Evolutionary conservation across 2,329 filamentous ascomycete genomes (phyloP), one percentile per base, ranked within the genome.

Genomic region (Blastomyces silverae): DNA sequence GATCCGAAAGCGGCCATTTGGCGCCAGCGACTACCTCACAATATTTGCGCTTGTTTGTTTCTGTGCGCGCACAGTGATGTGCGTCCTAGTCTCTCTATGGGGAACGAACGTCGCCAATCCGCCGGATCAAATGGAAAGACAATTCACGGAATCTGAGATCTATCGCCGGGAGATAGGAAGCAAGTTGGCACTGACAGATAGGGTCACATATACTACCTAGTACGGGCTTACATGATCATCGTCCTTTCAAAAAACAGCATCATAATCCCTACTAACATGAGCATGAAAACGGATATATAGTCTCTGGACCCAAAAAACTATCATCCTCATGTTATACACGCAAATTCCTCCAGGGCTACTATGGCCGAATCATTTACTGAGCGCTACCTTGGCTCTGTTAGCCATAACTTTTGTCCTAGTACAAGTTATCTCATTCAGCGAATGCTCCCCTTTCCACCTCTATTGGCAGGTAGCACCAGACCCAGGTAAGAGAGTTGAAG

Each of bases 381-480:
- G 67, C 39, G 55, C 63, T 2, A 75, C 71, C 56, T 71, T 73
- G 62, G 52, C 69, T 15, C n/a, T 73, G 13, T 72, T 77, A 37
- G 69, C 72, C 42, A 64, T 64, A 11, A 73, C 74, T 3, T 76
- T 76, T 59, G 64, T 74, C 37, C 68, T 70, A 11, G 73, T 75
- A 53, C 72, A 77, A 53, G 70, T 76, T 48, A 67, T 70, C 10
- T 76, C 73, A 2, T 75, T 78, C 65, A 69, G 69, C 65, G 76
- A 78, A 68, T 78, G 76, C 66, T 66, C 78, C 15, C 83, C 83
- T 2, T 81, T 85, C 68, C 69, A 75, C 59, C 80, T 84, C 63
- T 85, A 85, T 72, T 86, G 83, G 83, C 83, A 84, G 70, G 80
- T 85, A 62, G 69, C 80, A 0, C 83, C 75, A 57, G 69, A 71